Evolutionary conservation across 1,284 basidiomycete genomes (phyloP).

Genomic region (Malassezia obtusa): DNA sequence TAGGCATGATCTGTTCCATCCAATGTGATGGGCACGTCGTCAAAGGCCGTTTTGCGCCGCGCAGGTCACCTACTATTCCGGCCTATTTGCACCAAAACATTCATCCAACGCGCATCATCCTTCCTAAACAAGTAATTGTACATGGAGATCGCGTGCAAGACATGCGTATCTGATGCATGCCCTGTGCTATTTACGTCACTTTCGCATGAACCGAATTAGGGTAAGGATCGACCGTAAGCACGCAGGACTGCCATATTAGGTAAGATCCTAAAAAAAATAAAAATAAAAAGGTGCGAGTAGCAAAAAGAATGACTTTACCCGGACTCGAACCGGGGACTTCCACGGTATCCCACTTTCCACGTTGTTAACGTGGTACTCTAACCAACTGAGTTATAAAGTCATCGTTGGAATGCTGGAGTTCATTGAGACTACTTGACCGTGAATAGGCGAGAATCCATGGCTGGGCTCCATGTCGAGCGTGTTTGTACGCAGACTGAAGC

Average conservation of each 20-base stretch:
- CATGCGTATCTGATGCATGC: background rate
- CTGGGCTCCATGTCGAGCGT: too few relatives aligned
- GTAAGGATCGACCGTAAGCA: too few relatives aligned
- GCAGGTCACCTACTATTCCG: background rate
- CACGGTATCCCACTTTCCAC: constrained; percentile 11
- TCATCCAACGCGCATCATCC: background rate
- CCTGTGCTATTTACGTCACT: background rate
- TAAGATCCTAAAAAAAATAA: background rate
- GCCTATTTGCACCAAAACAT: background rate
- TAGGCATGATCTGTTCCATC: background rate
- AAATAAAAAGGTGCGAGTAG: background rate
- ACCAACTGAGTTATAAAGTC: constrained; percentile 23
- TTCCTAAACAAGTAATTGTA: background rate
- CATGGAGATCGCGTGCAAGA: background rate
- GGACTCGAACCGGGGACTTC: constrained; percentile 22
- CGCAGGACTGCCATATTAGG: too few relatives aligned
- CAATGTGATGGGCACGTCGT: background rate
- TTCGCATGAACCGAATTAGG: background rate
- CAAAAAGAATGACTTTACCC: constrained; percentile 18
- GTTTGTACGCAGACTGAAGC: too few relatives aligned
- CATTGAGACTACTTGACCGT: background rate
- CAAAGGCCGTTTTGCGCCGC: background rate
- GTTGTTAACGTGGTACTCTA: constrained; percentile 22
- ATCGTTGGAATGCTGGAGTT: background rate
- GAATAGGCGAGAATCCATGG: too few relatives aligned